Percentiles rank a stretch among this genome's conserved stretches.
Evolutionary conservation across 345 rosid species (phyloP).

Genomic region (Ricinus communis): DNA sequence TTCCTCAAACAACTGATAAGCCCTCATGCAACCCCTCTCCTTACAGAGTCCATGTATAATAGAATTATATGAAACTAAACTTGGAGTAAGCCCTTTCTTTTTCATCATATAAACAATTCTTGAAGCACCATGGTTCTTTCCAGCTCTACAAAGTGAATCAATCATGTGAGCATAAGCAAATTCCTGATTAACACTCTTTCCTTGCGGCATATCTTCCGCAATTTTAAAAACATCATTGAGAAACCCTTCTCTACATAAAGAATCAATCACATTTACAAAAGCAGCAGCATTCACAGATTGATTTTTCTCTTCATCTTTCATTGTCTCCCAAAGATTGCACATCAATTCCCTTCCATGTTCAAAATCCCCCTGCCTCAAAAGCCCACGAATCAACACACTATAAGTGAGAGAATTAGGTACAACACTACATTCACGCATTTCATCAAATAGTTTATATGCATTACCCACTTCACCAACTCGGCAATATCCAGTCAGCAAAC

Average conservation of each 20-base stretch:
- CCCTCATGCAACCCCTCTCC: conserved; percentile 72
- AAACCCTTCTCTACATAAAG: conserved; percentile 66
- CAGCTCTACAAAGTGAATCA: conserved; percentile 60
- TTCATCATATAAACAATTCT: conserved; percentile 77
- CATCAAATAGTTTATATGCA: conserved; percentile 69
- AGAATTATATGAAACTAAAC: conserved; percentile 62
- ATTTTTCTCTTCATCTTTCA: conserved; percentile 52
- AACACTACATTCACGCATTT: conserved; percentile 54
- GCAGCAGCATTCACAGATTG: conserved; percentile 49
- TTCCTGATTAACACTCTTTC: conserved; percentile 44
- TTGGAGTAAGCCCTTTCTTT: conserved; percentile 53
- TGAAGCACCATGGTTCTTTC: conserved; percentile 74
- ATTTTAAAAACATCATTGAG: conserved; percentile 60
- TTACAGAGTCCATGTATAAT: conserved; percentile 76
- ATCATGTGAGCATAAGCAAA: conserved; percentile 72
- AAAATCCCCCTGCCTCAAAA: conserved; percentile 46
- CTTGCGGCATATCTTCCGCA: conserved; percentile 69
- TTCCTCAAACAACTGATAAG: conserved; percentile 77
- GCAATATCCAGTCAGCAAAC: conserved; percentile 61
- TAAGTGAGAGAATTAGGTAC: conserved; percentile 57
- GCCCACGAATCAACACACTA: conserved; percentile 62
- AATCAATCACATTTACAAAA: conserved; percentile 62
- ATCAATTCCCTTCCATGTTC: conserved; percentile 44
- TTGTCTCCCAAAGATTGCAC: conserved; percentile 57
- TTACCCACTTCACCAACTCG: conserved; percentile 31